These are phyloP conservation scores for Suhomyces maxii DNA, from an alignment of 1,139 yeast species.

Conservation along the genomic window DNA sequence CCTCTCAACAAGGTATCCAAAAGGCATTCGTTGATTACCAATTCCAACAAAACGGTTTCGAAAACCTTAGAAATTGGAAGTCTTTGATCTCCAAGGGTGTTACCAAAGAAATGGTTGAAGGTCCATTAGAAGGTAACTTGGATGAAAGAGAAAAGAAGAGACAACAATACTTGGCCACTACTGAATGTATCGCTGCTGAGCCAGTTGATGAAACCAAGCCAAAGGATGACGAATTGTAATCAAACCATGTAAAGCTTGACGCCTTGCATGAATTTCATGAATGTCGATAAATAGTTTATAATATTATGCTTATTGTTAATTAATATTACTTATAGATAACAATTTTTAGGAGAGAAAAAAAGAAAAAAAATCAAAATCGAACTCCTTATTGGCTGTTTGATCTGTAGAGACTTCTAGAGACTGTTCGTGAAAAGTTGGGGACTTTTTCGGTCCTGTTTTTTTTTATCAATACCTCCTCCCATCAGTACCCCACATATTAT, in stretches of 20 bases:
- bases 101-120: slow-evolving; percentile 44
- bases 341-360: no score
- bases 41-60: slow-evolving; percentile 70
- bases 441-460: no score
- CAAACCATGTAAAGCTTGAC: not conserved
- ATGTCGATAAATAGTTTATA: no score
- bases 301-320: no score
- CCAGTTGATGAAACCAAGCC: not conserved
- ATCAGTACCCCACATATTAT: no score
- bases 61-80: slow-evolving; percentile 65
- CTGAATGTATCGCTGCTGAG: not conserved
- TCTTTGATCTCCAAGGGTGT: slow-evolving; percentile 67
- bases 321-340: no score
- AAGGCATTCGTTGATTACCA: slow-evolving; percentile 74
- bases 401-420: no score
- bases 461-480: no score
- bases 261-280: not conserved
- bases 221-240: not conserved
- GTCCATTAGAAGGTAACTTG: slow-evolving; percentile 37
- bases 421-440: no score
- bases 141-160: slow-evolving; percentile 33
- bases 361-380: no score
- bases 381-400: no score
- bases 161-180: slow-evolving; percentile 24
- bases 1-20: slow-evolving; percentile 52